Base-by-base conservation (phyloP, 306 rosid species). In the Trifolium fragiferum region DNA sequence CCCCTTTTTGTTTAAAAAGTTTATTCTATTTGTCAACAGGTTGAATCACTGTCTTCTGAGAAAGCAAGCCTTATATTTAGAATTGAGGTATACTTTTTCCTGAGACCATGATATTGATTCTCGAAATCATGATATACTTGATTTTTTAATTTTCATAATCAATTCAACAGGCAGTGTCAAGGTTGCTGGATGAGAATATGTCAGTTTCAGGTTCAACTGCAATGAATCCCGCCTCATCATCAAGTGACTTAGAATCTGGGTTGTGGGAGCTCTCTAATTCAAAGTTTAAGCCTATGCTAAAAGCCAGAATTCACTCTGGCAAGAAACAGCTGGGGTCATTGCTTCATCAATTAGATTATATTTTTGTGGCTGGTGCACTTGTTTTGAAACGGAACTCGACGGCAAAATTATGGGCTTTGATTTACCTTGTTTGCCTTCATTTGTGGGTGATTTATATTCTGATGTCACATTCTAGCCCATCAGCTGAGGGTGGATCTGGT, bases 41-140 rank as follows among this genome's bases (percentile, higher is more conserved):
- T 95, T 66, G 98, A 95, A 82, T 84, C 93, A 61, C 99, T 95
- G 69, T 95, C 99, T 51, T 90, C 99, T 21, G 98, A 95, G 76
- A 95, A 90, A 84, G 93, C 96, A 40, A 92, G 97, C 64, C 89
- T 89, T 63, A 59, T 58, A 66, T 90, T 95, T 82, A 85, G 99
- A 83, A 92, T 87, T 5, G 98, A 95, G 99, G 98, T 95, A 87
- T 13, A 33, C 55, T 73, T 47, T 54, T 27, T 59, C 16, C 76
- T 7, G 7, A 58, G 69, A 32, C 44, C 61, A 74, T 67, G 67
- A 38, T 72, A 57, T 72, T 59, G 58, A 70, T 70, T 60, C 53
- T 21, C 14, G 51, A 57, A 75, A 66, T 61, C 21, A 40, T 13
- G 6, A 15, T 12, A 21, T 61, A 43, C 67, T 77, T 64, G 57